A percentile compares a stretch with the other conserved stretches of the same genome.
Conservation (phyloP, 768 basidiomycete species). For the Mycena sanguinolenta region DNA sequence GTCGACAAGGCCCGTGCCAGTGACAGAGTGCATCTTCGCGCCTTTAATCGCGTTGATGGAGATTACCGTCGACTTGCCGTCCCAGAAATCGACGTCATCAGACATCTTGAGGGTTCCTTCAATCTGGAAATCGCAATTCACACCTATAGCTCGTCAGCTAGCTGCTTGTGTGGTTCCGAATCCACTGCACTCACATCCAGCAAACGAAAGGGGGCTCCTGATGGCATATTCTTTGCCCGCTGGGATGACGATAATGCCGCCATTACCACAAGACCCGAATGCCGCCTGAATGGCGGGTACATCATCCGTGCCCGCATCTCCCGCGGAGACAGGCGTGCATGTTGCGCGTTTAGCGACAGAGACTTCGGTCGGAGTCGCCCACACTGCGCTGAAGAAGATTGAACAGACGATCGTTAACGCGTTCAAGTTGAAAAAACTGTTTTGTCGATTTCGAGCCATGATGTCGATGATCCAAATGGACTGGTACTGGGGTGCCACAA, state of each 20-base stretch:
- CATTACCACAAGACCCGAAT: conserved; percentile 47
- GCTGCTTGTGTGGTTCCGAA: neutral
- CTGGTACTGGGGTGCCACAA: neutral
- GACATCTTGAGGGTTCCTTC: conserved; percentile 48
- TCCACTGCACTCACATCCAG: conserved; percentile 40
- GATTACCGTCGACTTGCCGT: conserved; percentile 42
- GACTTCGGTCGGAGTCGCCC: conserved; percentile 25
- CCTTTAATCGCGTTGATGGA: conserved; percentile 42
- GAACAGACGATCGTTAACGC: neutral
- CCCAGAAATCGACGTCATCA: conserved; percentile 45
- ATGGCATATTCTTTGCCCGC: conserved; percentile 43
- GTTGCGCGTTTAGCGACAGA: conserved; percentile 44
- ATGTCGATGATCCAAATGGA: neutral
- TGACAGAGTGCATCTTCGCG: conserved; percentile 44
- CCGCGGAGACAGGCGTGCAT: conserved; percentile 44
- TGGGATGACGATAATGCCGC: conserved; percentile 47
- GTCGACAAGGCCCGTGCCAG: conserved; percentile 46
- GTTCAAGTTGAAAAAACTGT: neutral
- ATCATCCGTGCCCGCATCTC: conserved; percentile 43
- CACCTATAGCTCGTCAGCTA: conserved; percentile 11
- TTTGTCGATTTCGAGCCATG: neutral
- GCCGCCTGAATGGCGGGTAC: conserved; percentile 48
- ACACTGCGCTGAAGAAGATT: conserved; percentile 11
- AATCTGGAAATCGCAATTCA: conserved; percentile 45
- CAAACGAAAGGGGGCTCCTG: conserved; percentile 44